phyloP scores from a whole-genome alignment of 768 basidiomycete genomes.

The Macrolepiota dolichaula region DNA sequence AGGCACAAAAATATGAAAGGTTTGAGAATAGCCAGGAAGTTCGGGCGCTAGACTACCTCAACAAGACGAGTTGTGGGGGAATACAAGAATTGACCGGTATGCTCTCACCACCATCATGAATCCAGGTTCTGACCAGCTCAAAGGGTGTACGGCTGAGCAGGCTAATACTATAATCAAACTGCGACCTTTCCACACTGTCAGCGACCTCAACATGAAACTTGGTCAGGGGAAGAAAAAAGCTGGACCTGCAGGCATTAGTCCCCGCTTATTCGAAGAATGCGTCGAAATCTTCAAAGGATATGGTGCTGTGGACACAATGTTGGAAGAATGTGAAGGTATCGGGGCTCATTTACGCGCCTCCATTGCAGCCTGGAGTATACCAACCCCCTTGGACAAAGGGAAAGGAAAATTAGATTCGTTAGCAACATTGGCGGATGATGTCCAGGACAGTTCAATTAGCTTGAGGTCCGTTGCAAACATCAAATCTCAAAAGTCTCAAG shows the following conservation, averaged over 20 bases:
- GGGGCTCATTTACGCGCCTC: slow-evolving; percentile 69
- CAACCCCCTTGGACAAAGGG: slow-evolving; percentile 33
- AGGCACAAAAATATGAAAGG: slow-evolving; percentile 25
- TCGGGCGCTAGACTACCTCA: slow-evolving; percentile 67
- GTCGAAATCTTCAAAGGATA: slow-evolving; percentile 82
- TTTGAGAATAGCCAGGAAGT: slow-evolving; percentile 38
- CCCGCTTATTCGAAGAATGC: slow-evolving; percentile 89
- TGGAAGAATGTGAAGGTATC: slow-evolving; percentile 85
- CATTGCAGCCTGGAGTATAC: slow-evolving; percentile 73
- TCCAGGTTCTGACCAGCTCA: slow-evolving; percentile 5
- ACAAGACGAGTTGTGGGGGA: slow-evolving; percentile 55
- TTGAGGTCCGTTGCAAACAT: slow-evolving; percentile 44
- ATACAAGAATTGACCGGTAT: slow-evolving; percentile 75
- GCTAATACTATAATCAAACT: slow-evolving; percentile 74
- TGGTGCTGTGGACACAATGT: slow-evolving; percentile 81
- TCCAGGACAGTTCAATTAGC: slow-evolving; percentile 62
- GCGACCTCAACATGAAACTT: slow-evolving; percentile 73
- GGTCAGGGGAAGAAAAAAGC: slow-evolving; percentile 86
- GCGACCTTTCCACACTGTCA: slow-evolving; percentile 76
- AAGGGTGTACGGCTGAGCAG: slow-evolving; percentile 80
- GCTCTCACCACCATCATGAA: slow-evolving; percentile 14
- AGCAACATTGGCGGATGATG: slow-evolving; percentile 25
- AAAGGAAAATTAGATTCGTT: slow-evolving; percentile 29
- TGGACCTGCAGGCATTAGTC: slow-evolving; percentile 78
- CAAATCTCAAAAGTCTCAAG: slow-evolving; percentile 41